Evolutionary conservation across 2,329 filamentous ascomycete genomes (phyloP).

Genomic region (Phaeosphaeriaceae sp.): DNA sequence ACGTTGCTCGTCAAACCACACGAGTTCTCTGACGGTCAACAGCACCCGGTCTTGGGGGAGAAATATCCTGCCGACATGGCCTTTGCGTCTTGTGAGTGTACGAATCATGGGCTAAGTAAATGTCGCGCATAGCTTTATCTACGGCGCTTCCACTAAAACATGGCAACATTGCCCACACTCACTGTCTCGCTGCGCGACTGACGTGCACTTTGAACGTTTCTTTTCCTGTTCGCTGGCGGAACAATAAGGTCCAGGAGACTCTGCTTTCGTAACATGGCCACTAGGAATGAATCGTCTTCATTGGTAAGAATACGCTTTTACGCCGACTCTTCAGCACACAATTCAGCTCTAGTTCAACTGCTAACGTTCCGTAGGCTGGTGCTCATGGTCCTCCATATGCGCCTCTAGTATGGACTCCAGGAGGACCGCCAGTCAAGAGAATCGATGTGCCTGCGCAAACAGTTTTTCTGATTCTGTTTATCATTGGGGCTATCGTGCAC

Average conservation of each 20-base stretch:
- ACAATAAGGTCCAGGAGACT: constrained; percentile 11
- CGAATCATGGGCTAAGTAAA: not conserved
- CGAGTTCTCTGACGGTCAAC: not conserved
- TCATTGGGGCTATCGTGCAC: constrained; percentile 48
- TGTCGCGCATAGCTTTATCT: not conserved
- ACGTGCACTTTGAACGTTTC: not conserved
- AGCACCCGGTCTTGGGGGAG: not conserved
- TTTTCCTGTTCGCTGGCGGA: not conserved
- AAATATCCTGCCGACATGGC: constrained; percentile 9
- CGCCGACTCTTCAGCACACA: too few relatives aligned
- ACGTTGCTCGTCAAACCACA: not conserved
- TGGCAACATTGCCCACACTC: not conserved
- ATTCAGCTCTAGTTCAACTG: not conserved
- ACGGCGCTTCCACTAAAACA: not conserved
- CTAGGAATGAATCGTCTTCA: constrained; percentile 19
- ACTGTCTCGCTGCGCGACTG: not conserved
- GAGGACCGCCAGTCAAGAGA: constrained; percentile 44
- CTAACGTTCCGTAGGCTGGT: constrained; percentile 22
- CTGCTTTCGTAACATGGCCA: constrained; percentile 13
- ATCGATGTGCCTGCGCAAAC: constrained; percentile 52
- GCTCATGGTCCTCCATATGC: constrained; percentile 36
- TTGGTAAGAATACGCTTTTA: constrained; percentile 11
- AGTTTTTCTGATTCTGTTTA: constrained; percentile 52
- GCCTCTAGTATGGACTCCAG: constrained; percentile 42
- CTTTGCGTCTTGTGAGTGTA: not conserved